Evolutionary conservation across 495 filamentous ascomycete genomes (phyloP).

Genomic region (Penicillium longicatenatum): DNA sequence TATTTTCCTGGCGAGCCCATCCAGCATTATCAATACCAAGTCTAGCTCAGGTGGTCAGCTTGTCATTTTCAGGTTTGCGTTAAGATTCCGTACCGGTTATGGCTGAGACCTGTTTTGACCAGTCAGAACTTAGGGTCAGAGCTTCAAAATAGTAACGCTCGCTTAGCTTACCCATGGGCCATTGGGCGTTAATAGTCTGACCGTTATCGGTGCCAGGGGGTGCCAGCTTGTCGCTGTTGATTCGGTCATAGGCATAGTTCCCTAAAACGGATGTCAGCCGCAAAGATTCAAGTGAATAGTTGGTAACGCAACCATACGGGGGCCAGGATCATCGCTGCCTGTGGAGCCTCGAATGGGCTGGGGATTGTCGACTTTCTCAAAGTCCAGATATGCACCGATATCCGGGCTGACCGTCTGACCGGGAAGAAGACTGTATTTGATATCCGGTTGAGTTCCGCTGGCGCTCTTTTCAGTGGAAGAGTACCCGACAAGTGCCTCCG

Average conservation of each 20-base stretch:
- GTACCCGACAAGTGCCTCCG: constrained; percentile 37
- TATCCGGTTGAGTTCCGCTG: constrained; percentile 33
- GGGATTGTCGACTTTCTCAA: constrained; percentile 60
- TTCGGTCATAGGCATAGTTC: constrained; percentile 60
- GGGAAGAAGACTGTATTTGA: constrained; percentile 46
- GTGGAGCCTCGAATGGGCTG: constrained; percentile 66
- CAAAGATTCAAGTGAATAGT: background rate
- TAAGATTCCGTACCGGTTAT: constrained; percentile 46
- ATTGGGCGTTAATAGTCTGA: constrained; percentile 64
- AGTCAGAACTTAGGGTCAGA: background rate
- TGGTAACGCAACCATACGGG: constrained; percentile 40
- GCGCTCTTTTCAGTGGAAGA: constrained; percentile 35
- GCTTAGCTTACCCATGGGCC: constrained; percentile 59
- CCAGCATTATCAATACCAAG: constrained; percentile 59
- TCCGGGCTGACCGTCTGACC: constrained; percentile 60
- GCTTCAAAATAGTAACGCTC: too few relatives aligned
- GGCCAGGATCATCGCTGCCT: constrained; percentile 64
- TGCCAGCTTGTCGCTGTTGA: constrained; percentile 66
- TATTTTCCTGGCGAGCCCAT: constrained; percentile 71
- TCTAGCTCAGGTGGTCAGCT: constrained; percentile 13
- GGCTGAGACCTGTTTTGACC: constrained; percentile 49
- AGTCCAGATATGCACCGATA: constrained; percentile 64
- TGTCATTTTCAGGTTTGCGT: background rate
- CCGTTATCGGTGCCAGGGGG: constrained; percentile 69
- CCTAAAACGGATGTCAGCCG: constrained; percentile 25